Evolutionary conservation across 495 filamentous ascomycete genomes (phyloP).

Genomic region (Xylaria nigripes): DNA sequence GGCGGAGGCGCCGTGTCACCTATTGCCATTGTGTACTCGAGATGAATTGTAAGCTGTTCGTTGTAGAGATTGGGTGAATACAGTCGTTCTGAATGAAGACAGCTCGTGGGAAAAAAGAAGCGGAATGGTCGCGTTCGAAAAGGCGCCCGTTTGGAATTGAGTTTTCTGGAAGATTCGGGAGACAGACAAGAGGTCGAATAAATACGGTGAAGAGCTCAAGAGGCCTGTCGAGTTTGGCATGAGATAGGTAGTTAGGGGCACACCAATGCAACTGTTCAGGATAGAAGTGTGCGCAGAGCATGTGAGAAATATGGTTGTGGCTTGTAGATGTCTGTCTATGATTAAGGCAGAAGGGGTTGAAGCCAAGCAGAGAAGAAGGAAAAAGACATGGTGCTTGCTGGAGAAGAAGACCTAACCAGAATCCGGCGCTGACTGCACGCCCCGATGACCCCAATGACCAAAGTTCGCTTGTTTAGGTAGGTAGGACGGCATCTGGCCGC

Average conservation of each 20-base stretch:
- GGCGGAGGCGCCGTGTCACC: conserved; percentile 40
- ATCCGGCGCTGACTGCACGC: conserved; percentile 12
- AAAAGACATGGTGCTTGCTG: conserved; percentile 8
- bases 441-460: conserved; percentile 10
- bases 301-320: neutral
- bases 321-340: neutral
- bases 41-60: neutral
- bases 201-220: conserved; percentile 1
- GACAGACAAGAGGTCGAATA: neutral
- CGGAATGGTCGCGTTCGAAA: conserved; percentile 1
- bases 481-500: conserved; percentile 15
- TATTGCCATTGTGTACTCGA: conserved; percentile 31
- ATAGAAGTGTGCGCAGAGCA: neutral
- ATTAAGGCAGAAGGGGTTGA: neutral
- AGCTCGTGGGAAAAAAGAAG: neutral
- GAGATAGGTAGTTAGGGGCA: neutral
- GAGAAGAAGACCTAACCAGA: conserved; percentile 14
- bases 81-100: neutral
- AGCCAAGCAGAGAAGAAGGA: conserved; percentile 3
- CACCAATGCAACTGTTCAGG: neutral
- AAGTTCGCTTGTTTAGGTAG: conserved; percentile 9
- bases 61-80: neutral
- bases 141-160: neutral
- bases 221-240: neutral
- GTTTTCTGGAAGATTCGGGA: conserved; percentile 3